Evolutionary conservation across 176 grass and related monocot species (phyloP).

Genomic region (Tuctoria greenei): DNA sequence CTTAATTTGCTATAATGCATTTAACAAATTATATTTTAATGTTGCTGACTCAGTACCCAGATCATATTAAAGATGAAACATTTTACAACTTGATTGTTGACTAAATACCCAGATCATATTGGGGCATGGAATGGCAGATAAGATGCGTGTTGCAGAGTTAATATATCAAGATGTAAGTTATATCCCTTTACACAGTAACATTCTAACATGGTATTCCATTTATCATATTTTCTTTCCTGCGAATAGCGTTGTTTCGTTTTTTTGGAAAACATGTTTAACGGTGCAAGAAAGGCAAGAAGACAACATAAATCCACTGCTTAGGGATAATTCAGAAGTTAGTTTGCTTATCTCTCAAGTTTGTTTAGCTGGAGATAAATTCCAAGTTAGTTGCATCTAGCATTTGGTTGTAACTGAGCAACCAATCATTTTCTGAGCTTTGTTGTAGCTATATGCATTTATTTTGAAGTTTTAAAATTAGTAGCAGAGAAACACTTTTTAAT

Average conservation of each 20-base stretch:
- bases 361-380: neutral
- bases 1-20: conserved; percentile 17
- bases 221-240: conserved; percentile 16
- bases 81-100: conserved; percentile 27
- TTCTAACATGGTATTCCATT: conserved; percentile 26
- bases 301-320: neutral
- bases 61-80: conserved; percentile 29
- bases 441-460: conserved; percentile 12
- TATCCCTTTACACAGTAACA: conserved; percentile 11
- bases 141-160: conserved; percentile 54
- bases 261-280: neutral
- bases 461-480: neutral
- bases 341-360: neutral
- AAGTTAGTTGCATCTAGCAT: neutral
- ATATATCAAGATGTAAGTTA: conserved; percentile 82
- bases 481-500: neutral
- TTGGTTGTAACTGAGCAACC: neutral
- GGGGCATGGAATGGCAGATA: conserved; percentile 53
- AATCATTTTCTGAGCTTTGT: conserved; percentile 30
- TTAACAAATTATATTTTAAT: conserved; percentile 22
- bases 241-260: conserved; percentile 7
- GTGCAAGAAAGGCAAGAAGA: neutral
- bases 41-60: conserved; percentile 44
- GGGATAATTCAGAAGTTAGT: neutral
- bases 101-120: conserved; percentile 58